Evolutionary conservation across 2,329 filamentous ascomycete genomes (phyloP).

Genomic region (Tetracladium maxilliforme): DNA sequence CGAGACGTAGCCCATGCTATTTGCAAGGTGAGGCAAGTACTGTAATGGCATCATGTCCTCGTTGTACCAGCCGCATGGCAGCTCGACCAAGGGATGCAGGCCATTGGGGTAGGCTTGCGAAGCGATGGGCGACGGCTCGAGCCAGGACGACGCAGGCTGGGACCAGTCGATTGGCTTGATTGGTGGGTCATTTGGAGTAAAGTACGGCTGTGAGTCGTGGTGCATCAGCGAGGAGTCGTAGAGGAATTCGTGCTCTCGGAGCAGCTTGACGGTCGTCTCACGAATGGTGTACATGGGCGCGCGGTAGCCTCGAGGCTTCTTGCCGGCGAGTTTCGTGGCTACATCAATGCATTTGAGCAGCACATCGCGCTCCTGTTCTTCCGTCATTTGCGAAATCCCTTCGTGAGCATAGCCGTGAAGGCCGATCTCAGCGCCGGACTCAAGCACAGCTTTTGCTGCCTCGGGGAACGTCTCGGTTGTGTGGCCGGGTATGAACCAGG

Average conservation of each 20-base stretch:
- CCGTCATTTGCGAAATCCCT: constrained; percentile 24
- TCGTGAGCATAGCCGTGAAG: constrained; percentile 35
- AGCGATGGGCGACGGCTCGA: constrained; percentile 21
- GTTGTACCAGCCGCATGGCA: constrained; percentile 31
- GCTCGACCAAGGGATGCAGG: constrained; percentile 20
- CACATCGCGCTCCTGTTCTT: constrained; percentile 28
- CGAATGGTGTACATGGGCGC: constrained; percentile 31
- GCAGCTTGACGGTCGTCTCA: constrained; percentile 25
- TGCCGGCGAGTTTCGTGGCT: constrained; percentile 21
- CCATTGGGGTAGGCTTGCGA: constrained; percentile 8
- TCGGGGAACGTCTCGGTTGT: constrained; percentile 29
- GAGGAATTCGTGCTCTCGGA: constrained; percentile 26
- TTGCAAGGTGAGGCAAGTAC: constrained; percentile 27
- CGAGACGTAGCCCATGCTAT: constrained; percentile 42
- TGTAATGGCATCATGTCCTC: constrained; percentile 33
- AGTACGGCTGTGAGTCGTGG: constrained; percentile 29
- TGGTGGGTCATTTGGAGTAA: constrained; percentile 18
- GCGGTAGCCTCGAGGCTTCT: constrained; percentile 26
- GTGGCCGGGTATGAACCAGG: constrained; percentile 37
- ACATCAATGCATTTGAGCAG: constrained; percentile 25
- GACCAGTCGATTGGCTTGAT: constrained; percentile 21
- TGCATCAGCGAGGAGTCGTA: constrained; percentile 28
- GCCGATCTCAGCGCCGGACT: constrained; percentile 27
- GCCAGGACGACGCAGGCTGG: constrained; percentile 23
- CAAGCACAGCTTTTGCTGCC: constrained; percentile 22